Evolutionary conservation across 2,329 filamentous ascomycete genomes (phyloP).

Genomic region (Elsinoe perseae): DNA sequence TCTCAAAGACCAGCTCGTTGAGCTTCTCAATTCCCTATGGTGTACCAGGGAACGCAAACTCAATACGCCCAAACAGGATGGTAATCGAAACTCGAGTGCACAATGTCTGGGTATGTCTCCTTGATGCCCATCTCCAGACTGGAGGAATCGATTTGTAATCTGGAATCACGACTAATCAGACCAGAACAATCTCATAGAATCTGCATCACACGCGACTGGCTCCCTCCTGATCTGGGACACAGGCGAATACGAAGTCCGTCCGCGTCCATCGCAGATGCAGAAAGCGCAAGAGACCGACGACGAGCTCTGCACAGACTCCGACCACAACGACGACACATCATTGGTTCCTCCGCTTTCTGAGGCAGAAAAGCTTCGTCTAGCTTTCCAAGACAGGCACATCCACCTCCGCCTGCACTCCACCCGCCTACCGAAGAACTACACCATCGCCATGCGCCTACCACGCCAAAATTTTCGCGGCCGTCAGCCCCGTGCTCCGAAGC

Average conservation of each 20-base stretch:
- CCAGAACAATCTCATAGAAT: conserved; percentile 39
- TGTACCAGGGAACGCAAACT: conserved; percentile 37
- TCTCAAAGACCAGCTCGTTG: conserved; percentile 58
- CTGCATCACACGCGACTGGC: conserved; percentile 36
- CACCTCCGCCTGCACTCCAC: conserved; percentile 37
- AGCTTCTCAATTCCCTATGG: conserved; percentile 47
- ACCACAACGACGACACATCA: conserved; percentile 10
- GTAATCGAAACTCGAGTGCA: conserved; percentile 41
- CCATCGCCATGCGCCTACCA: conserved; percentile 34
- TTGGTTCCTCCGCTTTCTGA: conserved; percentile 20
- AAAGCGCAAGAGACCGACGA: conserved; percentile 28
- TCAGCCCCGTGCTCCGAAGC: conserved; percentile 24
- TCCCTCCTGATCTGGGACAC: conserved; percentile 41
- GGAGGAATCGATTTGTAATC: background rate
- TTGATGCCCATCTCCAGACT: background rate
- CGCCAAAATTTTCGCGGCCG: conserved; percentile 27
- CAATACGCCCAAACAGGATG: conserved; percentile 33
- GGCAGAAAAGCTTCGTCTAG: conserved; percentile 32
- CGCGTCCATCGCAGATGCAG: conserved; percentile 21
- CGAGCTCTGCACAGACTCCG: conserved; percentile 26
- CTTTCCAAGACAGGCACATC: conserved; percentile 35
- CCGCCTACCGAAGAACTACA: conserved; percentile 34
- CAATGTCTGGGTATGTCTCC: conserved; percentile 33
- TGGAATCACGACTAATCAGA: background rate
- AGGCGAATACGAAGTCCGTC: conserved; percentile 37